Percentiles rank a stretch among this genome's conserved stretches.
Conservation (phyloP, 805 yeast species). For the Gaillardinia entomophila region DNA sequence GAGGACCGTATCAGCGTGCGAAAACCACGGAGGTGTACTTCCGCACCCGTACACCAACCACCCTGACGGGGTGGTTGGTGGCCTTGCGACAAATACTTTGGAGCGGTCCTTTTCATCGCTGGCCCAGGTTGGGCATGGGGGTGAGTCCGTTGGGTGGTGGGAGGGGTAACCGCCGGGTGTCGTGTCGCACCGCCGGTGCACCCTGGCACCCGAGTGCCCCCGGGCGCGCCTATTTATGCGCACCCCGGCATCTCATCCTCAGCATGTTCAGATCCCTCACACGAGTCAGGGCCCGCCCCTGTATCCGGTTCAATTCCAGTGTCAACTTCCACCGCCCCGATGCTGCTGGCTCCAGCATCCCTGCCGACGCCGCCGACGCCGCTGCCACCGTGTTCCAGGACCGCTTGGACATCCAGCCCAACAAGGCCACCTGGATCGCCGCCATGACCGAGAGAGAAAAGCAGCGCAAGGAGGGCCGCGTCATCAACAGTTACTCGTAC, state of each 20-base stretch:
- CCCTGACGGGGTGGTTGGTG: no score
- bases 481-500: slow-evolving; percentile 65
- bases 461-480: slow-evolving; percentile 67
- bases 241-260: no score
- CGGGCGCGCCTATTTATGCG: no score
- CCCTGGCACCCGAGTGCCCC: no score
- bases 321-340: slow-evolving; percentile 23
- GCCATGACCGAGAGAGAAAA: slow-evolving; percentile 71
- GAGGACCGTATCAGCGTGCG: slow-evolving; percentile 20
- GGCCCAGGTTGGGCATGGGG: no score
- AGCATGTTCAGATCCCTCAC: no score
- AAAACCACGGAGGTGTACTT: slow-evolving; percentile 10
- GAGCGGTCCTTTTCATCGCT: no score
- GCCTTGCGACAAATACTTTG: no score
- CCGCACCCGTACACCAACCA: slow-evolving; percentile 7
- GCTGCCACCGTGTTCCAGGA: slow-evolving; percentile 67
- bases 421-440: slow-evolving; percentile 76
- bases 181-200: no score
- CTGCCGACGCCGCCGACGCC: slow-evolving; percentile 68
- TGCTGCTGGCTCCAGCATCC: slow-evolving; percentile 38
- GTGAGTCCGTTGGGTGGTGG: no score
- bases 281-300: no score
- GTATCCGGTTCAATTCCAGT: neutral
- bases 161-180: no score
- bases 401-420: slow-evolving; percentile 44